phyloP scores from a whole-genome alignment of 2,329 filamentous ascomycete genomes.

The Alternaria sp. region DNA sequence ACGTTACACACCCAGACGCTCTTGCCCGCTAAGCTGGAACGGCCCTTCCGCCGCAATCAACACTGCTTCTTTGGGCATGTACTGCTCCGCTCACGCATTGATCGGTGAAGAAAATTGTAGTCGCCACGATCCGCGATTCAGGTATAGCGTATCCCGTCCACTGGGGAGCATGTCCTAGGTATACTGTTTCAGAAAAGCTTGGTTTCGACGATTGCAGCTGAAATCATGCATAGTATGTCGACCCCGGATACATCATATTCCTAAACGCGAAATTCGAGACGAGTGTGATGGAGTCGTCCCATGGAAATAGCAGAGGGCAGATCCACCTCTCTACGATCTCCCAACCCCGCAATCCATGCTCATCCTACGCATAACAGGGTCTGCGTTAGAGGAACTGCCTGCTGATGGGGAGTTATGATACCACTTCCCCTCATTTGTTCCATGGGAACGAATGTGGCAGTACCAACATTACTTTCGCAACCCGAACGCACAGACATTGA shows the following conservation, averaged over 20 bases:
- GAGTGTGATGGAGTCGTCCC: background rate
- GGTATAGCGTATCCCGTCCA: constrained; percentile 1
- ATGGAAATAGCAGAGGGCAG: background rate
- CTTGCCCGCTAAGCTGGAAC: constrained; percentile 10
- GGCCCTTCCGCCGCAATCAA: constrained; percentile 19
- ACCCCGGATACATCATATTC: background rate
- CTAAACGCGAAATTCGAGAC: background rate
- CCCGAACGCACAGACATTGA: background rate
- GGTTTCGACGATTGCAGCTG: background rate
- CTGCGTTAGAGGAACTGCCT: background rate
- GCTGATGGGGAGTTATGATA: background rate
- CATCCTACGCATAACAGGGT: background rate
- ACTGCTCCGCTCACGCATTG: background rate
- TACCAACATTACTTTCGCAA: background rate
- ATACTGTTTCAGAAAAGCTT: background rate
- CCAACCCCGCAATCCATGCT: background rate
- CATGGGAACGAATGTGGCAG: background rate
- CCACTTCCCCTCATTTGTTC: background rate
- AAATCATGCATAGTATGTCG: background rate
- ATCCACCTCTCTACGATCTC: background rate
- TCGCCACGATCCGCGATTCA: constrained; percentile 1
- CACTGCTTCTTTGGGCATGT: constrained; percentile 16
- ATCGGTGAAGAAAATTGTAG: constrained; percentile 4
- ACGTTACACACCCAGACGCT: background rate
- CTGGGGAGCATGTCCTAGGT: background rate